Evolutionary conservation across 371 early-diverging fungal genomes (phyloP).

Genomic region (Globomyces sp.): DNA sequence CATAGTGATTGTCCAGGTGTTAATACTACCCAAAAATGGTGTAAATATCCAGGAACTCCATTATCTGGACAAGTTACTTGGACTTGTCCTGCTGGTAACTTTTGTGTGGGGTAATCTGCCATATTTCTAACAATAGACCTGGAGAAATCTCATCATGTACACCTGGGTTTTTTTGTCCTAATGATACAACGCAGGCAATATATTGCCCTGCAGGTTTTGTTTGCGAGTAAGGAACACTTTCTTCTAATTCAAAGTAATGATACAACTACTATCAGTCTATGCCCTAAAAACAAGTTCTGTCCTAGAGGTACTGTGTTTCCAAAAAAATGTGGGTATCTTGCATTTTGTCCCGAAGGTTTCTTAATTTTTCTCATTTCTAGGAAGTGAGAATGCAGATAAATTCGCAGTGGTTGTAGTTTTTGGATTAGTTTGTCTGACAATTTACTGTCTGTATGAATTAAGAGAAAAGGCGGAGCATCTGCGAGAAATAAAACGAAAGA

Average conservation of each 20-base stretch:
- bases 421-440: constrained; percentile 13
- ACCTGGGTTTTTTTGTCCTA: constrained; percentile 47
- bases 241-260: constrained; percentile 17
- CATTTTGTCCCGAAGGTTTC: constrained; percentile 16
- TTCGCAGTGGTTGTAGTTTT: constrained; percentile 22
- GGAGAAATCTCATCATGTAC: constrained; percentile 22
- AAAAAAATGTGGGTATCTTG: background rate
- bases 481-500: constrained; percentile 18
- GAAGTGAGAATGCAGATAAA: constrained; percentile 9
- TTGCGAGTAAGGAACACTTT: constrained; percentile 8
- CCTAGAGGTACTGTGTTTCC: constrained; percentile 1
- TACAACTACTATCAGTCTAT: constrained; percentile 18
- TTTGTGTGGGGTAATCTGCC: too few species aligned
- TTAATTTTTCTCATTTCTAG: constrained; percentile 2
- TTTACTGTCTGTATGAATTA: constrained; percentile 19
- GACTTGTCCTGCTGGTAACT: too few species aligned
- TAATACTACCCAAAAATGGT: background rate
- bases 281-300: constrained; percentile 13
- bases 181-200: constrained; percentile 23
- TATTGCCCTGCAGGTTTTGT: constrained; percentile 39
- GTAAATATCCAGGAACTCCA: background rate
- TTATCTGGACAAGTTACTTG: background rate
- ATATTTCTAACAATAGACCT: too few species aligned
- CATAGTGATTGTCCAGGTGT: too few species aligned
- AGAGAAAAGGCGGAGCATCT: constrained; percentile 16